These are phyloP conservation scores for Helichrysum umbraculigerum DNA, from an alignment of 129 eudicot species.

Conservation along the genomic window DNA sequence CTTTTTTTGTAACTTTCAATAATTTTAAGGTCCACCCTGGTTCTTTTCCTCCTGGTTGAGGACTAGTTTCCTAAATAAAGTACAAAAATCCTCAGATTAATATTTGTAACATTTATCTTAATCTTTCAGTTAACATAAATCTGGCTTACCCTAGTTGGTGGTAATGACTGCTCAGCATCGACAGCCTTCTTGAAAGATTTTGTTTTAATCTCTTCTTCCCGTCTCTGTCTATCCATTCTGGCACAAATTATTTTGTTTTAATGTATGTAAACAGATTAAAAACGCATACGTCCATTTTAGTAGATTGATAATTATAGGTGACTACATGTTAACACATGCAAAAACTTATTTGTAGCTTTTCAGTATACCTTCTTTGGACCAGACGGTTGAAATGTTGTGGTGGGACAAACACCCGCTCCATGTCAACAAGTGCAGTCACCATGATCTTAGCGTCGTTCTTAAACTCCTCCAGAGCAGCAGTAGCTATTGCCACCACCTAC, in stretches of 20 bases:
- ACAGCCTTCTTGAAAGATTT: conserved; percentile 64
- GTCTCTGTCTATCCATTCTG: conserved; percentile 97
- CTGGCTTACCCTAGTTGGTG: conserved; percentile 59
- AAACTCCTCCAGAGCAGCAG: conserved; percentile 79
- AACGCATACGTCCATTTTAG: neutral
- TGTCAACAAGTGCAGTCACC: conserved; percentile 98
- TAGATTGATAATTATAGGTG: neutral
- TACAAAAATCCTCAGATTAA: neutral
- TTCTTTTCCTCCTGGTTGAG: conserved; percentile 78
- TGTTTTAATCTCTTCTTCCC: conserved; percentile 80
- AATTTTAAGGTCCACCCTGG: conserved; percentile 45
- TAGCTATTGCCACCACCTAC: conserved; percentile 85
- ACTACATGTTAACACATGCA: neutral
- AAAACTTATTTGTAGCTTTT: neutral
- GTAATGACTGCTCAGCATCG: conserved; percentile 73
- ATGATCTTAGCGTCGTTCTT: conserved; percentile 84
- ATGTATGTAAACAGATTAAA: neutral
- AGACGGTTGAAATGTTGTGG: conserved; percentile 95
- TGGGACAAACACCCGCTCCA: conserved; percentile 98
- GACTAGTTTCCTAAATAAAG: conserved; percentile 68
- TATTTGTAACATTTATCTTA: too few relatives aligned
- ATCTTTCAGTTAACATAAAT: conserved; percentile 12
- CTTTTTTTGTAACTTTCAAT: conserved; percentile 65
- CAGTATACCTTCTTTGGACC: conserved; percentile 86
- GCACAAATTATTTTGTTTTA: neutral